These are phyloP conservation scores for Floccularia luteovirens DNA, from an alignment of 768 basidiomycete species.

Conservation along the genomic window DNA sequence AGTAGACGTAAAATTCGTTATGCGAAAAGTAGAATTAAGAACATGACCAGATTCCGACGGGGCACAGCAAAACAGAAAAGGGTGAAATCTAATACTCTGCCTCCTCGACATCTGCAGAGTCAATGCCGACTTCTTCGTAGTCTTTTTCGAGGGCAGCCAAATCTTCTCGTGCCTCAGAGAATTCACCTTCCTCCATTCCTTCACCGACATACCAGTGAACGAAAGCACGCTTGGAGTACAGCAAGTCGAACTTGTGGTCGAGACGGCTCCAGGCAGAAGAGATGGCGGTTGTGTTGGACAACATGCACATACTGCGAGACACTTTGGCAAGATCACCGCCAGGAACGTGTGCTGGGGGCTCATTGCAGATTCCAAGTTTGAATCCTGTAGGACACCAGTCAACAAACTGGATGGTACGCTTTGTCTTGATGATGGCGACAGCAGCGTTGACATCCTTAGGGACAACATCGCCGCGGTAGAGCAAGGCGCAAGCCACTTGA, in stretches of 20 bases:
- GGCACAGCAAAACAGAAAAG: conserved; percentile 6
- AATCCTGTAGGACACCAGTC: conserved; percentile 99
- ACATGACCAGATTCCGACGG: conserved; percentile 9
- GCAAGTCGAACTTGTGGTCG: conserved; percentile 97
- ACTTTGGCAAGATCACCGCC: conserved; percentile 94
- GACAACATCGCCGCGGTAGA: conserved; percentile 95
- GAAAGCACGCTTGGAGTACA: conserved; percentile 94
- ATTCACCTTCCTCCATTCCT: conserved; percentile 99
- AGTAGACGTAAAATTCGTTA: conserved; percentile 22
- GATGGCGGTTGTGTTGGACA: conserved; percentile 92
- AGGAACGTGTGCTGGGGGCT: conserved; percentile 86
- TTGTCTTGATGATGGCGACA: conserved; percentile 92
- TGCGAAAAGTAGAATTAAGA: conserved; percentile 8
- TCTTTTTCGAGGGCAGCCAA: conserved; percentile 96
- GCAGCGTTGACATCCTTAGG: conserved; percentile 95
- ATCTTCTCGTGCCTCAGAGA: conserved; percentile 97
- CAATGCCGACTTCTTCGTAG: conserved; percentile 83
- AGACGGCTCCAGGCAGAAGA: conserved; percentile 89
- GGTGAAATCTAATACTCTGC: conserved; percentile 41
- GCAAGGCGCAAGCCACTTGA: conserved; percentile 82
- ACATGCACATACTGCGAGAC: conserved; percentile 93
- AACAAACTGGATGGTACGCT: conserved; percentile 96
- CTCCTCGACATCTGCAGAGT: conserved; percentile 69
- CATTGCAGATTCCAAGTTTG: conserved; percentile 98
- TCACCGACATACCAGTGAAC: conserved; percentile 90